Conservation (phyloP, 106 monocot species). For the Narthecium ossifragum region DNA sequence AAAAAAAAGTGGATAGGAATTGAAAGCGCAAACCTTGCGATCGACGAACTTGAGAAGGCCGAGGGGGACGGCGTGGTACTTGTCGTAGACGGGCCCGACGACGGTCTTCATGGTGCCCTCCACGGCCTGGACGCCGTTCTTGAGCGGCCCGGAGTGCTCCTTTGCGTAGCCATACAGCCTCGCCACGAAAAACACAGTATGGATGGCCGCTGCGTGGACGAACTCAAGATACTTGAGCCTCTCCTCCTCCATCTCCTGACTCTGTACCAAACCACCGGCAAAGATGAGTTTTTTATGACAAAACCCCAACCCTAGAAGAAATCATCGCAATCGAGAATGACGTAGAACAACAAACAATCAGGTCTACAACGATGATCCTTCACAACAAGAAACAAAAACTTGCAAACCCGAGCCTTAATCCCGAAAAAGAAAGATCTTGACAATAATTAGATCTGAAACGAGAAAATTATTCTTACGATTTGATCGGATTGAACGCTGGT, state of each 20-base stretch:
- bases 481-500: conserved; percentile 1
- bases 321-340: too few species aligned
- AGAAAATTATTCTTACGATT: conserved; percentile 4
- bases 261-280: background rate
- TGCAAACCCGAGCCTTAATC: too few species aligned
- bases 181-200: conserved; percentile 22
- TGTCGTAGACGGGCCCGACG: conserved; percentile 43
- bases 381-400: too few species aligned
- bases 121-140: conserved; percentile 41
- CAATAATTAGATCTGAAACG: background rate
- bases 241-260: conserved; percentile 18
- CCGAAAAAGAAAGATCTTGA: too few species aligned
- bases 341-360: too few species aligned
- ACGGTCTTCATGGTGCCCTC: conserved; percentile 62
- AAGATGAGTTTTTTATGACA: too few species aligned
- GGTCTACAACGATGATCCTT: too few species aligned
- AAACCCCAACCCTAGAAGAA: too few species aligned
- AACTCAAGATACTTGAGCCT: conserved; percentile 53
- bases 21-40: conserved; percentile 27
- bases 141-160: conserved; percentile 50
- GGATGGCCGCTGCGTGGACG: conserved; percentile 44
- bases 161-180: conserved; percentile 44
- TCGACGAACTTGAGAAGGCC: conserved; percentile 55
- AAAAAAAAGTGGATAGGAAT: too few species aligned
- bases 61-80: conserved; percentile 32